Conservation (phyloP, 257 asterid genomes). For the Linderniella brevidens region DNA sequence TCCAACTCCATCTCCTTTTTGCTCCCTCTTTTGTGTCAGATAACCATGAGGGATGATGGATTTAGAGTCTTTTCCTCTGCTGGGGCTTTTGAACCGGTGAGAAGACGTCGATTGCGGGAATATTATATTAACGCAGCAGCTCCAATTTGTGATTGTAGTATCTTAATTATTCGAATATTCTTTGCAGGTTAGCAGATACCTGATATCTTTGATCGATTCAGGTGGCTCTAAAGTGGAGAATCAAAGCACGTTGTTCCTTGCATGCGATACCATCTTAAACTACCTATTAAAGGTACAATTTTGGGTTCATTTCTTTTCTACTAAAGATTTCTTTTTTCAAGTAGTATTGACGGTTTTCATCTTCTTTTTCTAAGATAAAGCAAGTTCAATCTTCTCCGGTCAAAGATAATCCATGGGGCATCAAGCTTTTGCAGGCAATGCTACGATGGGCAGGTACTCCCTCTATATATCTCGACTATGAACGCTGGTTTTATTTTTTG, state of each 20-base stretch:
- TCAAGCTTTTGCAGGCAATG: constrained; percentile 54
- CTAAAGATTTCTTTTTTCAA: background rate
- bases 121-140: background rate
- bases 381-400: constrained; percentile 20
- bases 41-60: constrained; percentile 52
- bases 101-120: constrained; percentile 12
- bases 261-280: constrained; percentile 76
- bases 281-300: constrained; percentile 39
- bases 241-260: constrained; percentile 41
- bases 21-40: constrained; percentile 88
- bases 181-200: constrained; percentile 46
- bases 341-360: background rate
- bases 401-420: constrained; percentile 24
- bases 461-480: background rate
- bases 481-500: background rate
- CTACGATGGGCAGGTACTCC: constrained; percentile 44
- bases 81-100: constrained; percentile 49
- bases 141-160: background rate
- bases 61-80: constrained; percentile 46
- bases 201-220: constrained; percentile 31
- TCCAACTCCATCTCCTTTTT: constrained; percentile 49
- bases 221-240: constrained; percentile 21
- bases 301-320: background rate
- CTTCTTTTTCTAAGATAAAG: constrained; percentile 14
- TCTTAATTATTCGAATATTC: background rate